Evolutionary conservation across 768 basidiomycete species (phyloP).

Genomic region (Psilocybe cubensis): DNA sequence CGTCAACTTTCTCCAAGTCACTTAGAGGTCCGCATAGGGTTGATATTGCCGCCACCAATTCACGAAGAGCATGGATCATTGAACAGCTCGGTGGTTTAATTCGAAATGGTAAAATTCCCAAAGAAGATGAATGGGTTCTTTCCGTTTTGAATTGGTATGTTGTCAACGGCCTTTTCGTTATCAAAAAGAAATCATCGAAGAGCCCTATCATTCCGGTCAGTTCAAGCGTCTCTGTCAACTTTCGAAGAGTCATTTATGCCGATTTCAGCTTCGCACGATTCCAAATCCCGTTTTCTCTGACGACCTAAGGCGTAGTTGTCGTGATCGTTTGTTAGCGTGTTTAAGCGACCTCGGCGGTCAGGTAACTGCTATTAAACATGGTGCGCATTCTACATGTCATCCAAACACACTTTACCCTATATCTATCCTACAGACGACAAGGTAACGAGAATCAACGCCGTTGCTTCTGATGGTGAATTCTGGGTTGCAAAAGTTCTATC

Average conservation of each 20-base stretch:
- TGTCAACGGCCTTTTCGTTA: slow-evolving; percentile 79
- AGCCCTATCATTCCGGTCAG: slow-evolving; percentile 62
- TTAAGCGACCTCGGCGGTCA: slow-evolving; percentile 76
- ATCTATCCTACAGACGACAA: slow-evolving; percentile 44
- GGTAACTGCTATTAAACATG: slow-evolving; percentile 51
- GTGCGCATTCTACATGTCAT: slow-evolving; percentile 34
- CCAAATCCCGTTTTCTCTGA: slow-evolving; percentile 79
- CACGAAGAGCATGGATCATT: slow-evolving; percentile 78
- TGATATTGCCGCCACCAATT: slow-evolving; percentile 50
- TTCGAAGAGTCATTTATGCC: not conserved
- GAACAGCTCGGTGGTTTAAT: slow-evolving; percentile 84
- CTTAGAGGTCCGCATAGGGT: slow-evolving; percentile 33
- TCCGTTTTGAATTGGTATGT: slow-evolving; percentile 80
- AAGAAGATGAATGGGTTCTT: slow-evolving; percentile 78
- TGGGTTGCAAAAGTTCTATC: slow-evolving; percentile 75
- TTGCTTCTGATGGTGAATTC: slow-evolving; percentile 73
- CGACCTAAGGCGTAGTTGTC: slow-evolving; percentile 64
- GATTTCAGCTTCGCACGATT: slow-evolving; percentile 56
- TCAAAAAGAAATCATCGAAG: slow-evolving; percentile 76
- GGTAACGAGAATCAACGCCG: slow-evolving; percentile 56
- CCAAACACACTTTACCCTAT: not conserved
- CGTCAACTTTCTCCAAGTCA: not conserved
- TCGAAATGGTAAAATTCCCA: slow-evolving; percentile 79
- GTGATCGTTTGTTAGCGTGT: slow-evolving; percentile 70
- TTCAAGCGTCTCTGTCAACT: slow-evolving; percentile 8